A percentile compares a stretch with the other conserved stretches of the same genome.
phyloP scores from a whole-genome alignment of 148 eudicot species.

The Pouteria glomerata region DNA sequence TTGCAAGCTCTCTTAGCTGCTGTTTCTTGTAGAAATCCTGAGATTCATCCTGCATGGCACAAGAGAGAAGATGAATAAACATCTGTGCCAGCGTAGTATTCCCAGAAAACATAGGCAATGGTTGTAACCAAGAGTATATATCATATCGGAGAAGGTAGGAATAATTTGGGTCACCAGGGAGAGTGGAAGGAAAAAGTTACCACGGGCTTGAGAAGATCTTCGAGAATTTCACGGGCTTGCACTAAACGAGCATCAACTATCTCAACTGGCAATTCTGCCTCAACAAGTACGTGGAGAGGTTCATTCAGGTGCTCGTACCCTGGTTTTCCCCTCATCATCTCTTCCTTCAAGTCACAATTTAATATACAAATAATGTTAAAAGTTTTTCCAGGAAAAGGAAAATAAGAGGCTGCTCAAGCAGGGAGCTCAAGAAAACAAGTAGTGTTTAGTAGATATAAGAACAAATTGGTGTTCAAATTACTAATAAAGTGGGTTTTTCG shows the following conservation, averaged over 20 bases:
- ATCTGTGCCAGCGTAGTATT: neutral
- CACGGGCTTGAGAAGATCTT: slow-evolving; percentile 90
- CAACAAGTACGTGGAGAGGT: slow-evolving; percentile 85
- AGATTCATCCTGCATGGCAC: slow-evolving; percentile 80
- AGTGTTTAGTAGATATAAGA: neutral
- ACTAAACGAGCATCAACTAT: slow-evolving; percentile 71
- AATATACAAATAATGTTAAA: neutral
- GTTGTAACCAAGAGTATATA: neutral
- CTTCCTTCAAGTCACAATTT: slow-evolving; percentile 51
- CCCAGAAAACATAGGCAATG: neutral
- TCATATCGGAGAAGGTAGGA: neutral
- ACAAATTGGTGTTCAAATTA: neutral
- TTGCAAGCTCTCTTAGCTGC: slow-evolving; percentile 87
- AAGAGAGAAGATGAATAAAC: neutral
- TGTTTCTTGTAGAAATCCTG: slow-evolving; percentile 94
- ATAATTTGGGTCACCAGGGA: neutral
- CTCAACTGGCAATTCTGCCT: slow-evolving; percentile 86
- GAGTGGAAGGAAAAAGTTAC: slow-evolving; percentile 26
- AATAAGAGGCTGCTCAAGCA: neutral
- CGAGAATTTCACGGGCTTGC: slow-evolving; percentile 88
- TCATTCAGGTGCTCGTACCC: slow-evolving; percentile 94
- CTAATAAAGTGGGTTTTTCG: neutral
- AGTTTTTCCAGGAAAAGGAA: neutral
- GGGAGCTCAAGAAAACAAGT: neutral
- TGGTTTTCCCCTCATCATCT: slow-evolving; percentile 89